A percentile compares a stretch with the other conserved stretches of the same genome.
These are phyloP conservation scores for Ceratorhiza oryzae-sativae DNA, from an alignment of 1,284 basidiomycete genomes.

Conservation along the genomic window DNA sequence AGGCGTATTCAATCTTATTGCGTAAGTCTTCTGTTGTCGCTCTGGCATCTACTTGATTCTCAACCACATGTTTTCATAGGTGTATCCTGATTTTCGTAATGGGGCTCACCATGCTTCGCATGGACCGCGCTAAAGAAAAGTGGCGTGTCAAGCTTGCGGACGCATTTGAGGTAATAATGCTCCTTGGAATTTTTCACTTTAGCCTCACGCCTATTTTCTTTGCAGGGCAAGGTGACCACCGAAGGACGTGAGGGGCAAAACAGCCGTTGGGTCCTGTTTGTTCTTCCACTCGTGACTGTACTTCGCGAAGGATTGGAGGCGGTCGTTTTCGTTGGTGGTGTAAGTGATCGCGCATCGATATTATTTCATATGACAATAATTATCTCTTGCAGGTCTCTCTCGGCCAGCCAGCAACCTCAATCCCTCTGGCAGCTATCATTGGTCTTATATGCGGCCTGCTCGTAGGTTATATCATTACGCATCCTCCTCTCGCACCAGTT, in stretches of 20 bases:
- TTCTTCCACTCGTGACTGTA: constrained; percentile 88
- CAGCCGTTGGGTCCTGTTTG: constrained; percentile 85
- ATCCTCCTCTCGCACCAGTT: constrained; percentile 68
- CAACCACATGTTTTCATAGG: constrained; percentile 22
- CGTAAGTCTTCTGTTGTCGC: constrained; percentile 52
- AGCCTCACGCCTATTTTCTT: constrained; percentile 40
- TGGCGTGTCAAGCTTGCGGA: constrained; percentile 88
- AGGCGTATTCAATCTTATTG: constrained; percentile 84
- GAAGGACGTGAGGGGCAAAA: constrained; percentile 40
- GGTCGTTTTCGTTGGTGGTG: constrained; percentile 92
- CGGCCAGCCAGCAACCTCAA: constrained; percentile 77
- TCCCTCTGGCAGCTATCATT: constrained; percentile 87
- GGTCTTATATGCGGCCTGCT: constrained; percentile 78
- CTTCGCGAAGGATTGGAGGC: constrained; percentile 92
- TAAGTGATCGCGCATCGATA: too few relatives aligned
- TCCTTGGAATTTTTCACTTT: background rate
- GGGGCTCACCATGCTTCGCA: constrained; percentile 78
- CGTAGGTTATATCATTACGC: constrained; percentile 75
- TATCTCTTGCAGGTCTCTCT: constrained; percentile 65
- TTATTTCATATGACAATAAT: too few relatives aligned
- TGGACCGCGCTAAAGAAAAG: constrained; percentile 81
- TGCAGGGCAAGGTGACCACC: constrained; percentile 41
- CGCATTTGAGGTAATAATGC: constrained; percentile 62
- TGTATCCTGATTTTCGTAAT: constrained; percentile 82
- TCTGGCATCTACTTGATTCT: constrained; percentile 19